A percentile compares a stretch with the other conserved stretches of the same genome.
phyloP scores from a whole-genome alignment of 805 yeast species.

The Yamadazyma ubonensis region DNA sequence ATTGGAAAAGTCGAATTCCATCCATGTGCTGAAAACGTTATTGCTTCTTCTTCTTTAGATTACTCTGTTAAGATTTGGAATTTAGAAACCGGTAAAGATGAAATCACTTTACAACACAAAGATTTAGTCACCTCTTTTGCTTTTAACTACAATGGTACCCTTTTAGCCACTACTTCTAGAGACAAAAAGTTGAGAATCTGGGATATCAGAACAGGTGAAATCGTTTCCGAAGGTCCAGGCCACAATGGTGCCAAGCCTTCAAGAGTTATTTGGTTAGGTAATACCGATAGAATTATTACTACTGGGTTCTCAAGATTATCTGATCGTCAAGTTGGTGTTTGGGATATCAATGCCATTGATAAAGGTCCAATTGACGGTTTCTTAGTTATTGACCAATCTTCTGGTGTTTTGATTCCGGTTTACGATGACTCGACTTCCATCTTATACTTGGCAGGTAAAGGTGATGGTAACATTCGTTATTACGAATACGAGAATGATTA shows the following conservation, averaged over 20 bases:
- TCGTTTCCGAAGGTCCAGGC: conserved; percentile 81
- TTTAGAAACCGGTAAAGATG: conserved; percentile 67
- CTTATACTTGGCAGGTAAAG: conserved; percentile 91
- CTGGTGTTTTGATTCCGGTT: conserved; percentile 92
- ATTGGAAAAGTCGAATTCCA: conserved; percentile 91
- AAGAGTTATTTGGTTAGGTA: conserved; percentile 88
- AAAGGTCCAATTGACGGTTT: conserved; percentile 91
- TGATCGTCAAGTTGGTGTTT: conserved; percentile 92
- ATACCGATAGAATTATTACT: conserved; percentile 78
- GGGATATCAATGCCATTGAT: conserved; percentile 77
- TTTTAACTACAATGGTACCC: conserved; percentile 86
- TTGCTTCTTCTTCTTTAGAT: conserved; percentile 90
- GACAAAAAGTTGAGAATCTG: conserved; percentile 89
- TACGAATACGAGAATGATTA: conserved; percentile 86
- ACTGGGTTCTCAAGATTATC: conserved; percentile 92
- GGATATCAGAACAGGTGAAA: conserved; percentile 76
- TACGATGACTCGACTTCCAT: conserved; percentile 79
- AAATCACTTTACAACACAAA: conserved; percentile 75
- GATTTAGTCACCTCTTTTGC: conserved; percentile 92
- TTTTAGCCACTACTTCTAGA: conserved; percentile 84
- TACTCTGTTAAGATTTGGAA: conserved; percentile 92
- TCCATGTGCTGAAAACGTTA: conserved; percentile 81
- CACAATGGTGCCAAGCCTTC: conserved; percentile 92
- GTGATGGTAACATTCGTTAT: conserved; percentile 96
- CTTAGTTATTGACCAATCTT: conserved; percentile 79